Conservation (phyloP, 2,329 filamentous ascomycete genomes). For the Madurella fahalii region DNA sequence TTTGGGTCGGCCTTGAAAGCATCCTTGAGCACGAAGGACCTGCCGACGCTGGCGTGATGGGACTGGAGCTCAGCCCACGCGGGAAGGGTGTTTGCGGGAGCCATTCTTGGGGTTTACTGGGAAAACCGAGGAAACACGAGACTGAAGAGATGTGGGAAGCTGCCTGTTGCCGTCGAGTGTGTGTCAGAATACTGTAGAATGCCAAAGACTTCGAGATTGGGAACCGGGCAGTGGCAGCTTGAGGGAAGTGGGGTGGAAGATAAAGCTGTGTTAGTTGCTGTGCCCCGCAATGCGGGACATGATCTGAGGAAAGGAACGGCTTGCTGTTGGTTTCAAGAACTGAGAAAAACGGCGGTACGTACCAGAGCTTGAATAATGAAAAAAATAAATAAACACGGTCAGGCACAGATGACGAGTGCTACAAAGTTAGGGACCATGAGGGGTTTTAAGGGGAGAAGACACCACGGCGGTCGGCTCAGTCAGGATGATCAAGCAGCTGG, state of each 20-base stretch:
- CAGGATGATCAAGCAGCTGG: not conserved
- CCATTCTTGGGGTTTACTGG: conserved; percentile 51
- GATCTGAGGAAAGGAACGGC: not conserved
- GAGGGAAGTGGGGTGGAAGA: conserved; percentile 11
- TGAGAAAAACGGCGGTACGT: not conserved
- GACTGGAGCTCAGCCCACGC: conserved; percentile 89
- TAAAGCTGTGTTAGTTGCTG: conserved; percentile 5
- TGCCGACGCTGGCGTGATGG: conserved; percentile 81
- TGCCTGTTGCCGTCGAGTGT: conserved; percentile 5
- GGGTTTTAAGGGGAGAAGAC: not conserved
- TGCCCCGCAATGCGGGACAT: conserved; percentile 14
- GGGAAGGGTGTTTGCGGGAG: conserved; percentile 78
- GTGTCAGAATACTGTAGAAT: conserved; percentile 2
- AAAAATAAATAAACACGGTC: not conserved
- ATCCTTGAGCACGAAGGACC: conserved; percentile 88
- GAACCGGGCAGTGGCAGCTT: not conserved
- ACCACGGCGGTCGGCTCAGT: not conserved
- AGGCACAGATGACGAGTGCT: not conserved
- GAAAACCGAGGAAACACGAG: too few species aligned
- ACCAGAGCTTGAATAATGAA: not conserved
- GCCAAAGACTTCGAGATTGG: not conserved
- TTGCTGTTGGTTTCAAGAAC: conserved; percentile 12
- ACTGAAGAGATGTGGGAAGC: not conserved
- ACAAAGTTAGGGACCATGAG: not conserved
- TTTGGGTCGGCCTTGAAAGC: conserved; percentile 84